phyloP scores from a whole-genome alignment of 345 rosid species.

The Physaria fendleri region DNA sequence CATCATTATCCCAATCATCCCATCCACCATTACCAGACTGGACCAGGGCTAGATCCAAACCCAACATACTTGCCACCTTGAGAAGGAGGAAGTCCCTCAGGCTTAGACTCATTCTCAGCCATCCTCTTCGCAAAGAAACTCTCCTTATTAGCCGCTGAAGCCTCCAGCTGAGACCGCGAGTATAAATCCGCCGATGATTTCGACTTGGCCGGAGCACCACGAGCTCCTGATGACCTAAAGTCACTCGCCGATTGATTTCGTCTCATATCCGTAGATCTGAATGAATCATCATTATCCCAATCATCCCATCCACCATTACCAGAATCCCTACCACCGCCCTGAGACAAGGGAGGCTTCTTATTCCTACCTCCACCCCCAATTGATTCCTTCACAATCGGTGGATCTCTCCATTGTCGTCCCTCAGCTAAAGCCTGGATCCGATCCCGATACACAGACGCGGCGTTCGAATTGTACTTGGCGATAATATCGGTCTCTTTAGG shows the following conservation, averaged over 20 bases:
- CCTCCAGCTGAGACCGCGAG: conserved; percentile 73
- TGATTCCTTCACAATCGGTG: conserved; percentile 66
- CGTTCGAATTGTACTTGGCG: conserved; percentile 73
- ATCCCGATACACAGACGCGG: conserved; percentile 76
- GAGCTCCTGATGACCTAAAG: conserved; percentile 44
- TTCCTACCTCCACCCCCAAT: conserved; percentile 18
- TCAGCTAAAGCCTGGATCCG: conserved; percentile 83
- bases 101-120: conserved; percentile 72
- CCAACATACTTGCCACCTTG: conserved; percentile 97
- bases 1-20: too few species aligned
- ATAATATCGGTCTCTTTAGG: conserved; percentile 74
- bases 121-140: conserved; percentile 62
- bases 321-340: conserved; percentile 31
- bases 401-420: conserved; percentile 76
- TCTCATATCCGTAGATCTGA: conserved; percentile 60
- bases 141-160: conserved; percentile 81
- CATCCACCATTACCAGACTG: too few species aligned
- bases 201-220: conserved; percentile 54
- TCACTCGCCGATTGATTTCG: conserved; percentile 75
- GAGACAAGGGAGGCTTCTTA: conserved; percentile 49
- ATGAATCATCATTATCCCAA: conserved; percentile 78
- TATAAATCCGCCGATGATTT: conserved; percentile 76
- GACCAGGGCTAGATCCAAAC: conserved; percentile 73
- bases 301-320: conserved; percentile 69
- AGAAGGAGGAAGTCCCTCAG: conserved; percentile 91